These are phyloP conservation scores for Cicer judaicum DNA, from an alignment of 306 rosid genomes.

Conservation along the genomic window DNA sequence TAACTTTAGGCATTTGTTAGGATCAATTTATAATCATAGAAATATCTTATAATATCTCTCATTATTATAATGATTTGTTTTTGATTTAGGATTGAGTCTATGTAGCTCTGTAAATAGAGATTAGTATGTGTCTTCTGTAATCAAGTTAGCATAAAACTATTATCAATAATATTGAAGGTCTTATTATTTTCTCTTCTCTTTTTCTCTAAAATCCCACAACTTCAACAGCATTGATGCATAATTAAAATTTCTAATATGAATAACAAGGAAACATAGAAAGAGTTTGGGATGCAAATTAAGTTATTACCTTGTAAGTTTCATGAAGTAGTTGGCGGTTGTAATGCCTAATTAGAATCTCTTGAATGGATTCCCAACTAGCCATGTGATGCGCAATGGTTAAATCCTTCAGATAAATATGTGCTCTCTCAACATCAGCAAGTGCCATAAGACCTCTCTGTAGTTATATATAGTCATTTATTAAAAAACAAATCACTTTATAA, in stretches of 20 bases:
- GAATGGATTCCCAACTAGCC: conserved; percentile 90
- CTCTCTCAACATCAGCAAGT: conserved; percentile 97
- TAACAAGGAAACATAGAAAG: conserved; percentile 5
- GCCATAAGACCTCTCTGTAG: conserved; percentile 94
- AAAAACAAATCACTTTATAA: conserved; percentile 5
- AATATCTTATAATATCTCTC: too few species aligned
- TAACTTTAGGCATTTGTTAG: background rate
- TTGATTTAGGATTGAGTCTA: too few species aligned
- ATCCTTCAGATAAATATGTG: conserved; percentile 81
- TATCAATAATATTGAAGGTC: too few species aligned
- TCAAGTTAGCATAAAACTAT: too few species aligned
- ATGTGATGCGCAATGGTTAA: conserved; percentile 85
- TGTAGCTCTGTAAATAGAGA: too few species aligned
- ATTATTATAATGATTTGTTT: too few species aligned
- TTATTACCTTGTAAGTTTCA: conserved; percentile 83
- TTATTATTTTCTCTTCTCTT: too few species aligned
- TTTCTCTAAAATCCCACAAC: too few species aligned
- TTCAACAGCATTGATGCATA: background rate
- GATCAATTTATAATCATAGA: too few species aligned
- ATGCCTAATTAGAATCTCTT: conserved; percentile 80
- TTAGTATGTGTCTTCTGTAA: too few species aligned
- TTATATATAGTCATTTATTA: conserved; percentile 32
- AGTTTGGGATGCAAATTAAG: conserved; percentile 23
- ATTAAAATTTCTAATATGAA: conserved; percentile 22
- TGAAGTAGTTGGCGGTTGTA: conserved; percentile 90